Conservation (phyloP, 2,329 filamentous ascomycete species). For the Fusarium azukiicola region DNA sequence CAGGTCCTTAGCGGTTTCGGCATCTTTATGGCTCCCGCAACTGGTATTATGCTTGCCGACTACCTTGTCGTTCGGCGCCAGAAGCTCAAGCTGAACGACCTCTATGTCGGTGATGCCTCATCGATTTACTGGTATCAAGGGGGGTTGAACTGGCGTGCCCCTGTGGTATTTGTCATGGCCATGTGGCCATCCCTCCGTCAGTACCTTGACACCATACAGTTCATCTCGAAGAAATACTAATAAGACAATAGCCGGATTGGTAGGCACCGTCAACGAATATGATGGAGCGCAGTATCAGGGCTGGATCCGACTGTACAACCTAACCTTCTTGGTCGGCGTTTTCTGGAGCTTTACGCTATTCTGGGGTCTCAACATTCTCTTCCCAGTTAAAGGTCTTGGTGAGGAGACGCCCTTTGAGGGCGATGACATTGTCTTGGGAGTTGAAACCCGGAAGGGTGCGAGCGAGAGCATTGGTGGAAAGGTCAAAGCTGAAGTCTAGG, state of each 20-base stretch:
- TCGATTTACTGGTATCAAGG: slow-evolving; percentile 63
- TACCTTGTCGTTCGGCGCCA: slow-evolving; percentile 58
- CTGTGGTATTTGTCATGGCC: slow-evolving; percentile 57
- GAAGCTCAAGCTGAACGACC: slow-evolving; percentile 61
- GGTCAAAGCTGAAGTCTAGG: slow-evolving; percentile 16
- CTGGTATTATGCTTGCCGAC: slow-evolving; percentile 57
- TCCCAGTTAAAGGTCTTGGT: slow-evolving; percentile 35
- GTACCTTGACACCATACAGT: background rate
- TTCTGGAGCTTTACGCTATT: slow-evolving; percentile 37
- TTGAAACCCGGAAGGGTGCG: slow-evolving; percentile 16
- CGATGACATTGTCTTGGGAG: slow-evolving; percentile 27
- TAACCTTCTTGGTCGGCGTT: slow-evolving; percentile 40
- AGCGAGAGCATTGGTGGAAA: slow-evolving; percentile 3
- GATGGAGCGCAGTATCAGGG: slow-evolving; percentile 10
- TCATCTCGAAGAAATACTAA: background rate
- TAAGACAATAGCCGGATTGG: slow-evolving; percentile 28
- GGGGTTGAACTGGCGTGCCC: slow-evolving; percentile 63
- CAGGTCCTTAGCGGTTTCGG: slow-evolving; percentile 53
- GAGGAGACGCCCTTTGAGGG: slow-evolving; percentile 35
- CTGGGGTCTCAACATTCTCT: slow-evolving; percentile 30
- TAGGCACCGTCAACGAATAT: slow-evolving; percentile 34
- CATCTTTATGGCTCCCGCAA: slow-evolving; percentile 50
- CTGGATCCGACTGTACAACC: slow-evolving; percentile 40
- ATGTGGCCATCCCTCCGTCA: slow-evolving; percentile 53
- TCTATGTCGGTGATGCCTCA: slow-evolving; percentile 58